Evolutionary conservation across 2,329 filamentous ascomycete genomes (phyloP), one percentile per base, ranked within the genome.

Genomic region (Ophiognomonia clavigignenti-juglandacearum): DNA sequence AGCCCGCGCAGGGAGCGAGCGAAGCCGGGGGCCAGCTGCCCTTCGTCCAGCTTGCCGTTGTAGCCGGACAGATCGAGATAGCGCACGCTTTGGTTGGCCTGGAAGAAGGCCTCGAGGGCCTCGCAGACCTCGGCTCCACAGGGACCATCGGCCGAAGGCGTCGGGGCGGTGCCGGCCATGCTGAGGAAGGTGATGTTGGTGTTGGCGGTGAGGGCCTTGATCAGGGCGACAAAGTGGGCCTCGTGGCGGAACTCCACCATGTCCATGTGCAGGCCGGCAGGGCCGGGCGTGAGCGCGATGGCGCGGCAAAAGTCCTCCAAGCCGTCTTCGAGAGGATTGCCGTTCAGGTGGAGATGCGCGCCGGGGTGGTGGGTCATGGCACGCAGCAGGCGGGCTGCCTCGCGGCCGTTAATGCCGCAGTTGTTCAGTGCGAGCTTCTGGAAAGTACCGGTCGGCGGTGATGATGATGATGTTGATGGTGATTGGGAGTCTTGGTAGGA

Each of bases 221-320:
- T 59, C 4, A 81, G 66, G 44, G 68, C 68, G 45, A 76, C 67
- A 53, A 76, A 81, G 55, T 69, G 77, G 9, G 59, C 58, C 56
- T 80, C 77, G 32, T 71, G 61, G 18, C 66, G 64, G 53, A 80
- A 79, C 51, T 80, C 75, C n/a, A 79, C 64, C 75, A 80, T 79
- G 52, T 78, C 73, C 51, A 79, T 60, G 52, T 74, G 73, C 19
- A 80, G 61, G 20, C 68, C 71, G 51, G 66, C 71, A 1, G 75
- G 75, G 1, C 73, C 73, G 51, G 70, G 69, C 13, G 71, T 71
- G 43, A 64, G 61, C 1, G 67, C 62, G 22, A 81, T 69, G 7
- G 73, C 70, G 18, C 66, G 63, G 19, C 72, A 74, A 45, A 80
- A 61, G 43, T 75, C 67, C 16, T 72, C 72, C 24, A 78, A 71